Evolutionary conservation across 2,329 filamentous ascomycete genomes (phyloP).

Genomic region (Calonectria crousiana): DNA sequence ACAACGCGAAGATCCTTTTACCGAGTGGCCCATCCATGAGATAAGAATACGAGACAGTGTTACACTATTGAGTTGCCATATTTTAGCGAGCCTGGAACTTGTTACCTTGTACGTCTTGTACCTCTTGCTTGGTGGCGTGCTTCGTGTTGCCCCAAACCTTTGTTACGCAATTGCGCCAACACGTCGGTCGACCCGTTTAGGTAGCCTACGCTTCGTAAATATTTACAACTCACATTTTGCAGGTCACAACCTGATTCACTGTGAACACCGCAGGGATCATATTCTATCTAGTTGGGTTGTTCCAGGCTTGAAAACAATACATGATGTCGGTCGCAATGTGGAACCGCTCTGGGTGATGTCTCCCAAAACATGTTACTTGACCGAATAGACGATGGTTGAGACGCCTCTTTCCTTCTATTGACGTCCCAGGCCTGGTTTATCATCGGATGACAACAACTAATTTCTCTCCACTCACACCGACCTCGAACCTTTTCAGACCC

Average conservation of each 20-base stretch:
- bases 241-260: background rate
- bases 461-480: constrained; percentile 35
- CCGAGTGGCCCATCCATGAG: background rate
- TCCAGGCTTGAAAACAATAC: background rate
- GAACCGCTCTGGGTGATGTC: background rate
- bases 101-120: background rate
- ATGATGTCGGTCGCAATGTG: background rate
- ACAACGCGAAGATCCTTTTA: background rate
- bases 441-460: constrained; percentile 27
- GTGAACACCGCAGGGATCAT: background rate
- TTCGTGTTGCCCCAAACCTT: background rate
- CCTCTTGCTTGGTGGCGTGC: background rate
- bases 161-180: background rate
- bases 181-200: background rate
- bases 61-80: no score
- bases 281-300: background rate
- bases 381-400: no score
- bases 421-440: background rate
- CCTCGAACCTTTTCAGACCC: constrained; percentile 27
- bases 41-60: background rate
- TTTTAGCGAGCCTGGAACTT: no score
- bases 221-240: background rate
- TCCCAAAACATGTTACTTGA: background rate
- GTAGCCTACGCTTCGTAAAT: background rate
- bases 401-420: no score